These are phyloP conservation scores for Angomonas desouzai DNA, from an alignment of 208 protist genomes.

Conservation along the genomic window DNA sequence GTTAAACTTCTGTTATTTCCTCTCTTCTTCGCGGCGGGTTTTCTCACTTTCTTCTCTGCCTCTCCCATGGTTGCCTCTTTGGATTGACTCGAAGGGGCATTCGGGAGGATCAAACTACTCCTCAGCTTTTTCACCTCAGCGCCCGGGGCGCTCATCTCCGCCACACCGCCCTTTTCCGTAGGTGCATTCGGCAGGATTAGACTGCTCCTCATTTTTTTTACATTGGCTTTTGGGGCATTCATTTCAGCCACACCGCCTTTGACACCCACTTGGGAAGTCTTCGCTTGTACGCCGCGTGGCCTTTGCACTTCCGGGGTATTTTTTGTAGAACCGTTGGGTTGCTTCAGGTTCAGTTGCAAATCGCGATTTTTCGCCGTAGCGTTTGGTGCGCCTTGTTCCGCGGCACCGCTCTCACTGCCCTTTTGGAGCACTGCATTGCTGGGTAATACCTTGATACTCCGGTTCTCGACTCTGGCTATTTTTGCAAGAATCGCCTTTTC, in stretches of 20 bases:
- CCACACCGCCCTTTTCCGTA: neutral
- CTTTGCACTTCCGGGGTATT: neutral
- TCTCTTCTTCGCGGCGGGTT: neutral
- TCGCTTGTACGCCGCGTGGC: neutral
- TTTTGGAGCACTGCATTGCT: neutral
- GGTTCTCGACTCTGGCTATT: conserved; percentile 9
- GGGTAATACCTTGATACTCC: neutral
- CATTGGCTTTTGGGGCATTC: neutral
- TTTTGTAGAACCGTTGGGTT: neutral
- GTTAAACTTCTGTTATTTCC: conserved; percentile 5
- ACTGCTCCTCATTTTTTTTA: conserved; percentile 14
- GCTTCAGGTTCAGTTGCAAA: neutral
- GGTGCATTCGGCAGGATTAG: neutral
- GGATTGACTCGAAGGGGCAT: neutral
- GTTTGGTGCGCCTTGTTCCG: conserved; percentile 12
- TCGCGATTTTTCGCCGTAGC: conserved; percentile 6
- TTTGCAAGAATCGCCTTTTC: conserved; percentile 30
- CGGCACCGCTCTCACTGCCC: neutral
- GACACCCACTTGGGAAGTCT: neutral
- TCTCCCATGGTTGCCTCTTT: conserved; percentile 37
- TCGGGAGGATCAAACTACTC: conserved; percentile 9
- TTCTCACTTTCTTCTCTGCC: conserved; percentile 1
- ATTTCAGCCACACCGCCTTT: neutral
- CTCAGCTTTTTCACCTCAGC: conserved; percentile 6
- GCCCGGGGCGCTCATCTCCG: neutral